Evolutionary conservation across 257 asterid species (phyloP).

Genomic region (Petunia secreta): DNA sequence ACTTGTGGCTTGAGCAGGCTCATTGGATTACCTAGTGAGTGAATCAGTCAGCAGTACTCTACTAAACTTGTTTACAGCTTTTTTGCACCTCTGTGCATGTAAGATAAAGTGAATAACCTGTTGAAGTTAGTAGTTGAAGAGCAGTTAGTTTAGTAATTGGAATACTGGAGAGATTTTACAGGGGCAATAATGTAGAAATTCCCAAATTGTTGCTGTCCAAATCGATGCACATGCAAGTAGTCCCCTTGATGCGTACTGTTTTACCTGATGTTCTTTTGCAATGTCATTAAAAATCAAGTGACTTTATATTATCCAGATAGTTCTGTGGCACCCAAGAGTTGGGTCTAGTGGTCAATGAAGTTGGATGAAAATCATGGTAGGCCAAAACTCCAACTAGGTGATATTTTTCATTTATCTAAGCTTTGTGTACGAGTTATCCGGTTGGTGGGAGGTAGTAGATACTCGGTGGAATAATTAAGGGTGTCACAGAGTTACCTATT

Average conservation of each 20-base stretch:
- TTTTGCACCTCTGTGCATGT: conserved; percentile 2
- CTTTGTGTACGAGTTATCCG: too few species aligned
- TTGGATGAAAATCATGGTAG: too few species aligned
- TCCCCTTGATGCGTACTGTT: background rate
- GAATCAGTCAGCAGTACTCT: background rate
- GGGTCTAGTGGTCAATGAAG: too few species aligned
- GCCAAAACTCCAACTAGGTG: too few species aligned
- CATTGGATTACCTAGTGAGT: background rate
- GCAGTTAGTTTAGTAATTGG: background rate
- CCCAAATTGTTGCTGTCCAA: background rate
- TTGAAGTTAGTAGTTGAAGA: background rate
- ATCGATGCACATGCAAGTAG: background rate
- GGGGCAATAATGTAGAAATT: background rate
- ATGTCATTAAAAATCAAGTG: background rate
- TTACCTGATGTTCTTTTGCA: background rate
- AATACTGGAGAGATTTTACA: background rate
- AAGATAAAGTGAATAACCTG: background rate
- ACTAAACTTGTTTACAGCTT: background rate
- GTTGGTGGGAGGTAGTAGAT: too few species aligned
- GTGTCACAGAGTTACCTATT: too few species aligned
- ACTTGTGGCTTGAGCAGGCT: background rate
- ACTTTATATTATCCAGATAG: background rate
- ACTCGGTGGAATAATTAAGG: too few species aligned
- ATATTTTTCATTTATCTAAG: too few species aligned
- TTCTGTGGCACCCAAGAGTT: background rate